Evolutionary conservation across 169 alveolate genomes (phyloP).

Genomic region (Plasmodium sp.): DNA sequence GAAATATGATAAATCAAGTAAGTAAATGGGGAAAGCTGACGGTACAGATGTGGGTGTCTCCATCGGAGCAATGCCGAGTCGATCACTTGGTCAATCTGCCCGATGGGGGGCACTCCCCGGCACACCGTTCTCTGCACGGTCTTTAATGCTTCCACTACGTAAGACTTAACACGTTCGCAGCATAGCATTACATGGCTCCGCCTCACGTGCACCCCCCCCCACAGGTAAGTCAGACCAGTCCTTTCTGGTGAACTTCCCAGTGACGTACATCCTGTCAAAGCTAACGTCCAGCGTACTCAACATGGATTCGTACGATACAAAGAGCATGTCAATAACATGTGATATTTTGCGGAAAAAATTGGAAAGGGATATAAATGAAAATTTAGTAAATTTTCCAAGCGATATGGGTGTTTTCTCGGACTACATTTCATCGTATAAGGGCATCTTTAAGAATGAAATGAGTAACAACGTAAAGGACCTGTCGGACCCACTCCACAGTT

Average conservation of each 20-base stretch:
- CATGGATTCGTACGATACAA: background rate
- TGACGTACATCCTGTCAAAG: slow-evolving; percentile 38
- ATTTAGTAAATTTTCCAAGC: background rate
- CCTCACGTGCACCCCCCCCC: background rate
- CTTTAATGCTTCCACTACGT: background rate
- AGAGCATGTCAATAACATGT: background rate
- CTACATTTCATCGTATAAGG: background rate
- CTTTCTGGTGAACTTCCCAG: slow-evolving; percentile 16
- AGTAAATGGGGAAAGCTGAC: background rate
- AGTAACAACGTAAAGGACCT: background rate
- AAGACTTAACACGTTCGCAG: background rate
- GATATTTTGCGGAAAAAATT: background rate
- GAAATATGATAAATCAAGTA: background rate
- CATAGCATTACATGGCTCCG: background rate
- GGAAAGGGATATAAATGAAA: background rate
- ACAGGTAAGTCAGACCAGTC: background rate
- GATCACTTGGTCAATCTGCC: background rate
- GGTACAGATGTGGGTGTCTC: background rate
- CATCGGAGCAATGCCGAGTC: background rate
- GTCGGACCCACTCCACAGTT: background rate
- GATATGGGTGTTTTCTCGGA: background rate
- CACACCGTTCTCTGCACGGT: background rate
- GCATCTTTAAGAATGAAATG: background rate
- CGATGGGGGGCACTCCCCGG: background rate
- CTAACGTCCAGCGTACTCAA: background rate